A percentile compares a stretch with the other conserved stretches of the same genome.
Conservation (phyloP, 1,139 yeast species). For the Kodamaea anthophila region DNA sequence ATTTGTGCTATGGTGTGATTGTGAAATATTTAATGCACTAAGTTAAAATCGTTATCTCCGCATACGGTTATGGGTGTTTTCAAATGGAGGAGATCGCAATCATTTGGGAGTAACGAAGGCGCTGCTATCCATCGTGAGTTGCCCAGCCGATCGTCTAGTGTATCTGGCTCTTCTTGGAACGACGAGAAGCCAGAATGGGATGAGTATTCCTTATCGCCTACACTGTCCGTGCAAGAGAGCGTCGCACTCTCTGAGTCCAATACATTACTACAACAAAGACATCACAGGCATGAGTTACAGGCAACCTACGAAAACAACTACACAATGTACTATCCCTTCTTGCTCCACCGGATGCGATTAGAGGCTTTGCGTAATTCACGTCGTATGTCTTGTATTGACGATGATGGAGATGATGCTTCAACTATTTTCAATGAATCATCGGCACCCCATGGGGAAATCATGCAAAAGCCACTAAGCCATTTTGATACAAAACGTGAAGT, state of each 20-base stretch:
- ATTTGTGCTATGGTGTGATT: too few species aligned
- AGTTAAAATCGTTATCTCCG: too few species aligned
- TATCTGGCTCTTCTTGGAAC: background rate
- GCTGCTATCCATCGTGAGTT: background rate
- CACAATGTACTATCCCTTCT: conserved; percentile 33
- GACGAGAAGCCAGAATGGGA: conserved; percentile 3
- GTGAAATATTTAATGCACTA: too few species aligned
- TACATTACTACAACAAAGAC: conserved; percentile 14
- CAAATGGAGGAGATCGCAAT: conserved; percentile 6
- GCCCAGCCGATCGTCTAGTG: conserved; percentile 1
- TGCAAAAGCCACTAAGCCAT: conserved; percentile 10
- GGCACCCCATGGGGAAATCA: conserved; percentile 3
- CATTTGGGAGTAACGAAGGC: conserved; percentile 2
- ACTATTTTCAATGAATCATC: conserved; percentile 2
- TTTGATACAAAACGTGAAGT: conserved; percentile 26
- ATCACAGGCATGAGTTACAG: conserved; percentile 28
- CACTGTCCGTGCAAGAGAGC: conserved; percentile 5
- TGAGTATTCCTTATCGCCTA: conserved; percentile 2
- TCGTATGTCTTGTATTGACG: background rate
- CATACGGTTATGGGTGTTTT: conserved; percentile 4
- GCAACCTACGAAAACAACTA: conserved; percentile 32
- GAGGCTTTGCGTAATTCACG: conserved; percentile 4
- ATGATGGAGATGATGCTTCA: conserved; percentile 1
- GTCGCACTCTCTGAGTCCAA: conserved; percentile 15
- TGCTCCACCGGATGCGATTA: conserved; percentile 24